These are phyloP conservation scores for Russula ochroleuca DNA, from an alignment of 768 basidiomycete species.

Conservation along the genomic window DNA sequence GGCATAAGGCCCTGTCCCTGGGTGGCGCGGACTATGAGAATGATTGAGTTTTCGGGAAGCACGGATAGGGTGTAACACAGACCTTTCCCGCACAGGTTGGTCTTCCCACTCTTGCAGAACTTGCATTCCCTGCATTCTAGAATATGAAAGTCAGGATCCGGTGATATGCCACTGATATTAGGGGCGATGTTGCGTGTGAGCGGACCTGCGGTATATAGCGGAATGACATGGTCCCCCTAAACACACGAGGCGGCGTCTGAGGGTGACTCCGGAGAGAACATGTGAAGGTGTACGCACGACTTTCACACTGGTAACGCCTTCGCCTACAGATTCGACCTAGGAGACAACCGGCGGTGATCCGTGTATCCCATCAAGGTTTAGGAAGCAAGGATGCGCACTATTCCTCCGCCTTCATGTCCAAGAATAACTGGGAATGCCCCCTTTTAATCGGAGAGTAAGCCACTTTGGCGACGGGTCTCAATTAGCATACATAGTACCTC, in stretches of 20 bases:
- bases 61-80: constrained; percentile 11
- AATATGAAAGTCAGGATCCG: constrained; percentile 7
- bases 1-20: constrained; percentile 97
- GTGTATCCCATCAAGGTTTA: background rate
- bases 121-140: constrained; percentile 91
- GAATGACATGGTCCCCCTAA: constrained; percentile 93
- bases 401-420: constrained; percentile 91
- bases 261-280: constrained; percentile 2
- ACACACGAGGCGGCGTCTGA: background rate
- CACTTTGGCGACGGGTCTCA: background rate
- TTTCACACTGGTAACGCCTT: constrained; percentile 80
- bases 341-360: constrained; percentile 31
- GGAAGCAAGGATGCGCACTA: constrained; percentile 49
- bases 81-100: constrained; percentile 97
- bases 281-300: constrained; percentile 38
- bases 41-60: background rate
- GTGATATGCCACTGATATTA: background rate
- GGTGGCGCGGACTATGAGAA: constrained; percentile 70
- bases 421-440: constrained; percentile 90
- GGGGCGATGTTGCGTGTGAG: background rate
- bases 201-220: constrained; percentile 88
- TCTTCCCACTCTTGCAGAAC: constrained; percentile 98
- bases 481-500: constrained; percentile 56
- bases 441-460: constrained; percentile 36
- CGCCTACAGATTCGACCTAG: constrained; percentile 95